Conservation (phyloP, 441 rosid genomes). For the Jatropha podagrica region DNA sequence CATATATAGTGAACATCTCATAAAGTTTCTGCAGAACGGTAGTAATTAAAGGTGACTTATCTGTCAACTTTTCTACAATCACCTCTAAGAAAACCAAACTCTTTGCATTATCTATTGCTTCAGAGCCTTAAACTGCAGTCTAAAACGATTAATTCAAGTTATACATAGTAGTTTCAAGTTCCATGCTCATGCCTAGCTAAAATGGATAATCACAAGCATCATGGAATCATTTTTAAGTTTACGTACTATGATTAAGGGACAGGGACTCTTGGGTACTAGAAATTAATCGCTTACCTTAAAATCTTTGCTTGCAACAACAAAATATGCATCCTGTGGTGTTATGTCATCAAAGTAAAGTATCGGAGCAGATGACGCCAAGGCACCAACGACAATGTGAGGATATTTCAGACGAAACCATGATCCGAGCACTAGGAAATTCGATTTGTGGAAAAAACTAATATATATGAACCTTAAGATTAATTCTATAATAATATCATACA, state of each 20-base stretch:
- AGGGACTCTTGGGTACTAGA: background rate
- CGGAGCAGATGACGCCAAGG: constrained; percentile 54
- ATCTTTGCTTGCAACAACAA: constrained; percentile 37
- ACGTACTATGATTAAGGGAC: too few species aligned
- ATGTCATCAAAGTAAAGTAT: constrained; percentile 48
- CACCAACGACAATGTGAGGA: constrained; percentile 54
- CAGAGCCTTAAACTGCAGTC: too few species aligned
- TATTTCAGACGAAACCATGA: constrained; percentile 61
- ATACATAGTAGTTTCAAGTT: too few species aligned
- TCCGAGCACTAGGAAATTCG: constrained; percentile 40
- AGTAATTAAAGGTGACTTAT: constrained; percentile 9
- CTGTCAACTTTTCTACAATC: constrained; percentile 6
- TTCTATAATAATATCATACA: background rate
- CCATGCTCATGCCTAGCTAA: too few species aligned
- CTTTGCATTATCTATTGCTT: too few species aligned
- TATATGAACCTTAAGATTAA: background rate
- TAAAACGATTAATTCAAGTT: too few species aligned
- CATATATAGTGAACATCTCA: constrained; percentile 4
- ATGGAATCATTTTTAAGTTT: background rate
- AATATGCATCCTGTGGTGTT: constrained; percentile 39
- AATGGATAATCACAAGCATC: too few species aligned
- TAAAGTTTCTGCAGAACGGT: background rate
- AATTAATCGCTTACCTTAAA: constrained; percentile 29
- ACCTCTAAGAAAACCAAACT: background rate
- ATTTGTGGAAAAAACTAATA: too few species aligned